Conservation (phyloP, 768 basidiomycete genomes). For the Exsudoporus frostii region DNA sequence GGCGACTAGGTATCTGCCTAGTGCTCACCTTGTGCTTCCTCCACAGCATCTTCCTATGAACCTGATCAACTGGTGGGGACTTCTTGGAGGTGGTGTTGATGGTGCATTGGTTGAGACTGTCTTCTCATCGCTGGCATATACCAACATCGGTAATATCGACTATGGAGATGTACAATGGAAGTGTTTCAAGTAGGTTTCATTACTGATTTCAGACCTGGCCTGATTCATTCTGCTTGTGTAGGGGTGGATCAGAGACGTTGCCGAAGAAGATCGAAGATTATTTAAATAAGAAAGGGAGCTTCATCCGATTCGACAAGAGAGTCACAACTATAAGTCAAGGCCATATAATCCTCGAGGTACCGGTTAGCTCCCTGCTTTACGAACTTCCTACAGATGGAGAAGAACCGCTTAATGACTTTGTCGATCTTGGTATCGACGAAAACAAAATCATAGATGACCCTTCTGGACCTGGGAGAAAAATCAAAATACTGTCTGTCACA, state of each 20-base stretch:
- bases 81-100: background rate
- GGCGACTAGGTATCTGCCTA: slow-evolving; percentile 20
- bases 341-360: background rate
- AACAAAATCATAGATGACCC: background rate
- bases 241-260: slow-evolving; percentile 3
- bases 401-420: background rate
- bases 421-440: background rate
- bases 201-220: background rate
- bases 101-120: background rate
- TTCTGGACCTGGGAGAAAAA: background rate
- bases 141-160: background rate
- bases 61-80: slow-evolving; percentile 29
- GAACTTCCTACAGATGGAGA: background rate
- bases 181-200: slow-evolving; percentile 6
- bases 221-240: background rate
- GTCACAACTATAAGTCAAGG: slow-evolving; percentile 4
- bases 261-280: background rate
- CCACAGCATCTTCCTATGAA: slow-evolving; percentile 11
- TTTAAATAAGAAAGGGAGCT: background rate
- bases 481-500: background rate
- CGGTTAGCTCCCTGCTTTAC: background rate
- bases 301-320: background rate
- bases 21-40: slow-evolving; percentile 15
- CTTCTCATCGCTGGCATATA: background rate
- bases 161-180: slow-evolving; percentile 2